Base-by-base conservation (phyloP, 192 early-diverging fungal genomes). In the Chytriomyces hyalinus region DNA sequence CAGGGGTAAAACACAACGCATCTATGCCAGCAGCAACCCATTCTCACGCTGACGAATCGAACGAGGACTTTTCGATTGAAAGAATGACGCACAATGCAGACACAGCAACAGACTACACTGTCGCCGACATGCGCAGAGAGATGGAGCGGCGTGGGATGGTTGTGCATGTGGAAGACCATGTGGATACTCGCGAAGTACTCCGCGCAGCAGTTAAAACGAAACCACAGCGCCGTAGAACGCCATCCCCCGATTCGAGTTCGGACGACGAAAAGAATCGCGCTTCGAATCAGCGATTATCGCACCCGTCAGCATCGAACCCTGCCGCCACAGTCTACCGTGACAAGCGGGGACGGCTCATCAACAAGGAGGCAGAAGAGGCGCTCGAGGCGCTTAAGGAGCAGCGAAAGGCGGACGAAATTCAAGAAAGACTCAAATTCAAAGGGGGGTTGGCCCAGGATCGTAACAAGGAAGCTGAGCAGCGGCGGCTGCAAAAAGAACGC, bases 291-390 rank as follows among this genome's bases (percentile, higher is more conserved):
- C 22, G 78, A 28, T 77, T 2, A 26, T 73, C 8, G 75, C 63
- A 17, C 46, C 53, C 15, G 1, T 46, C 53, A 9, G 26, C 72
- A 22, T 84, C 85, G 36, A 72, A 79, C 4, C 71, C 78, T 15
- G 88, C 85, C 9, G 61, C 77, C n/a, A 92, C 91, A 6, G 83
- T 93, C 24, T 88, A 92, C 75, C 88, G 92, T 62, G 89, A 91
- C 77, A 87, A 87, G 72, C 80, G 78, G 1, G 92, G 92, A 15
- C 79, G 84, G 45, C 80, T 78, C 49, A 80, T 86, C 61, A 85
- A 93, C 62, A 73, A 88, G 4, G 88, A 84, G n/a, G 78, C 75
- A 15, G 78, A 83, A 65, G 65, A 77, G 26, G 82, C 82, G 13
- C 83, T 85, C 15, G 78, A 82, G 68, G 68, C 71, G 15, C 50